Conservation (phyloP, 345 rosid species). For the Sisymbrium altissimum region DNA sequence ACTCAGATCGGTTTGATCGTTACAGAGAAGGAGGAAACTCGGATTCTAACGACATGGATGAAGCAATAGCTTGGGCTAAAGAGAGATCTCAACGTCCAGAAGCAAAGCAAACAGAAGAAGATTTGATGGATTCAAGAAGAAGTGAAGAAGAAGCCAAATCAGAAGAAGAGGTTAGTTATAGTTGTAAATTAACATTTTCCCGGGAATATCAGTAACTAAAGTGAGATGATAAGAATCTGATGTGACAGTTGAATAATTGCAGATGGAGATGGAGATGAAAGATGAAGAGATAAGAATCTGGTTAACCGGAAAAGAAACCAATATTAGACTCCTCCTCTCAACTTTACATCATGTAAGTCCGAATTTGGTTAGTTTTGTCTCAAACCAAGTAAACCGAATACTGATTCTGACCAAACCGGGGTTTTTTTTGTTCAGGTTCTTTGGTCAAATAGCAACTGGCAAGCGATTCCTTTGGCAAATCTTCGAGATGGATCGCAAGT, state of each 20-base stretch:
- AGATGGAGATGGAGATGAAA: conserved; percentile 55
- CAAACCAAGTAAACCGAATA: not conserved
- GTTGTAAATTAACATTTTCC: not conserved
- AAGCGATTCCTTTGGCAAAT: conserved; percentile 47
- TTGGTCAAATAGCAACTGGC: conserved; percentile 80
- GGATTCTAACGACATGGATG: conserved; percentile 37
- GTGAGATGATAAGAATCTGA: not conserved
- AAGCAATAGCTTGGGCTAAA: conserved; percentile 41
- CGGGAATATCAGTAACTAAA: not conserved
- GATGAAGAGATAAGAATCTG: conserved; percentile 66
- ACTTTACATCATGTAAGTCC: conserved; percentile 62
- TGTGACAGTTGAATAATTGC: conserved; percentile 8
- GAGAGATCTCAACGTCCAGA: conserved; percentile 36
- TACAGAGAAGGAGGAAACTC: conserved; percentile 48
- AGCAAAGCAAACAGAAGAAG: conserved; percentile 38
- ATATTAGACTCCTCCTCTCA: conserved; percentile 74
- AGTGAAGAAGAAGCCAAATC: conserved; percentile 33
- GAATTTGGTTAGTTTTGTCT: not conserved
- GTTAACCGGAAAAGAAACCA: conserved; percentile 74
- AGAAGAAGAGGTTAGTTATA: conserved; percentile 40
- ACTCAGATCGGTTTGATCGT: conserved; percentile 60
- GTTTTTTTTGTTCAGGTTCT: conserved; percentile 50
- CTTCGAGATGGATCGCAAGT: conserved; percentile 70
- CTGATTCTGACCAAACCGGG: not conserved
- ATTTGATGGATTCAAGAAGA: conserved; percentile 29